phyloP scores from a whole-genome alignment of 805 yeast genomes.

The Metschnikowia anglica region DNA sequence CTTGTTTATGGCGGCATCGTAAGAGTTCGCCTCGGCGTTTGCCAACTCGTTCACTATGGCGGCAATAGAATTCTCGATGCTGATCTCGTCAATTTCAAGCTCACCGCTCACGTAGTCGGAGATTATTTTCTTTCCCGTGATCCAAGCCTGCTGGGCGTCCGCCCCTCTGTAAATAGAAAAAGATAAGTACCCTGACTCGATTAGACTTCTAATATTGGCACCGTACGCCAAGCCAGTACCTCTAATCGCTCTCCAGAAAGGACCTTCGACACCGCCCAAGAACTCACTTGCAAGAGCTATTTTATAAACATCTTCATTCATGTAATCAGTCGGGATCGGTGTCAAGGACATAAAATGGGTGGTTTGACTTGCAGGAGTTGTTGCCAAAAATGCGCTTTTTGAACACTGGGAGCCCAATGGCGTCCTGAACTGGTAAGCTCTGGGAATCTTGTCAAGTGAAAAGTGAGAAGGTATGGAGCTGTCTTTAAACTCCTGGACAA shows the following conservation, averaged over 20 bases:
- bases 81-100: conserved; percentile 52
- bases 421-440: conserved; percentile 53
- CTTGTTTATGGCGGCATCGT: conserved; percentile 63
- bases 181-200: conserved; percentile 66
- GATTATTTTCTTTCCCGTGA: conserved; percentile 65
- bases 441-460: conserved; percentile 44
- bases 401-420: conserved; percentile 53
- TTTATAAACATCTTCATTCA: conserved; percentile 59
- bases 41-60: conserved; percentile 74
- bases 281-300: conserved; percentile 72
- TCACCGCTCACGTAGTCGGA: conserved; percentile 56
- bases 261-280: conserved; percentile 89
- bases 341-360: conserved; percentile 64
- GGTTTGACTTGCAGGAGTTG: conserved; percentile 84
- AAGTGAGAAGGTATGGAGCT: conserved; percentile 10
- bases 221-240: conserved; percentile 96
- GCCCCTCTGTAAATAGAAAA: conserved; percentile 80
- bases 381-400: conserved; percentile 57
- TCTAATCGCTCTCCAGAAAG: conserved; percentile 93
- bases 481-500: conserved; percentile 26
- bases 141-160: conserved; percentile 67
- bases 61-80: conserved; percentile 72
- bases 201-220: conserved; percentile 53
- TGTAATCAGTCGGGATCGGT: conserved; percentile 51
- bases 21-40: conserved; percentile 59